phyloP scores from a whole-genome alignment of 371 early-diverging fungal species.

The Mucor saturninus region DNA sequence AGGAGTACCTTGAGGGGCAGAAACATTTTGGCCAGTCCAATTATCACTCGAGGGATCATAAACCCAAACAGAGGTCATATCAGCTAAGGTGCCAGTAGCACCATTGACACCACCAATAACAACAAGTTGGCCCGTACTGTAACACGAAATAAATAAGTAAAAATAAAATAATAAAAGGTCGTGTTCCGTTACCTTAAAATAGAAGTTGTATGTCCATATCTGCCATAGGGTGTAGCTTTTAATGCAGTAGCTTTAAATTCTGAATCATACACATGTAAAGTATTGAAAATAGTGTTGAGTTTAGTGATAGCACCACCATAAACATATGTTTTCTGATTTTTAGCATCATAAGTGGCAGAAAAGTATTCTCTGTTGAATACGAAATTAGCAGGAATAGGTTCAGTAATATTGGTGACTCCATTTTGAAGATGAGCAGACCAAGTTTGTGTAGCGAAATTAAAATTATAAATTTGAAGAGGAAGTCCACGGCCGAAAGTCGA shows the following conservation, averaged over 20 bases:
- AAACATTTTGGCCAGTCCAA: slow-evolving; percentile 29
- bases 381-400: slow-evolving; percentile 11
- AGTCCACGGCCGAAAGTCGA: slow-evolving; percentile 4
- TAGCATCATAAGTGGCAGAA: slow-evolving; percentile 25
- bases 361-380: slow-evolving; percentile 27
- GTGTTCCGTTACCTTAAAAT: slow-evolving; percentile 36
- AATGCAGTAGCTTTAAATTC: slow-evolving; percentile 26
- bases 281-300: slow-evolving; percentile 19
- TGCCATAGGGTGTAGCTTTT: slow-evolving; percentile 22
- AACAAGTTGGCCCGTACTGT: slow-evolving; percentile 46
- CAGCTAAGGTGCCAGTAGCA: slow-evolving; percentile 11
- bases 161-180: slow-evolving; percentile 9
- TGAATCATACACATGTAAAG: slow-evolving; percentile 39
- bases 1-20: slow-evolving; percentile 13
- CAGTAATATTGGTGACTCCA: slow-evolving; percentile 5
- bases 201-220: slow-evolving; percentile 48
- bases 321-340: slow-evolving; percentile 33
- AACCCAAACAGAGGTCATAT: slow-evolving; percentile 26
- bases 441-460: slow-evolving; percentile 19
- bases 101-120: slow-evolving; percentile 42
- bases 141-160: slow-evolving; percentile 20
- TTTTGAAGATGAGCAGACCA: slow-evolving; percentile 27
- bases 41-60: slow-evolving; percentile 28
- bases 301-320: slow-evolving; percentile 37
- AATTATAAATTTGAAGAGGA: slow-evolving; percentile 24